Evolutionary conservation across 2,329 filamentous ascomycete species (phyloP).

Genomic region (Fusarium sp.): DNA sequence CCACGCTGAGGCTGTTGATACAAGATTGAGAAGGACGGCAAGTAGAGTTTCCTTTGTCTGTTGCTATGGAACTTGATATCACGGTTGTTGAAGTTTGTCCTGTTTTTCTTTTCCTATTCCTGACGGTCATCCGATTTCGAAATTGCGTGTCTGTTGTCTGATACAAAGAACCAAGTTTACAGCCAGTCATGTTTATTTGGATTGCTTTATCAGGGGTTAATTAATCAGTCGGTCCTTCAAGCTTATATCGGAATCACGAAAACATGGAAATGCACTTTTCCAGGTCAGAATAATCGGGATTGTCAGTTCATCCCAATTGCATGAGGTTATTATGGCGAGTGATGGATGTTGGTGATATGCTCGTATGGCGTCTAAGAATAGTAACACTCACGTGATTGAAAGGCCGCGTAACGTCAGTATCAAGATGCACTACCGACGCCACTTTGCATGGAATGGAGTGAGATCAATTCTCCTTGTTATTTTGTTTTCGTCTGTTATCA

Average conservation of each 20-base stretch:
- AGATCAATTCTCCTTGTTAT: slow-evolving; percentile 1
- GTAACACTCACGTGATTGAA: slow-evolving; percentile 19
- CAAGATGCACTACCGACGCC: slow-evolving; percentile 25
- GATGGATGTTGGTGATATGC: slow-evolving; percentile 5
- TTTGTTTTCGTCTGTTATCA: slow-evolving; percentile 15
- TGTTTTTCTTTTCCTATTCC: not conserved
- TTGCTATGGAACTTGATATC: not conserved
- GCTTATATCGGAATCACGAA: not conserved
- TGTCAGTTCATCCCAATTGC: not conserved
- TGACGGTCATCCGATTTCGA: not conserved
- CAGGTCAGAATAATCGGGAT: not conserved
- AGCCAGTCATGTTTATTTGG: not conserved
- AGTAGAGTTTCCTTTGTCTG: not conserved
- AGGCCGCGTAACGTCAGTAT: slow-evolving; percentile 20
- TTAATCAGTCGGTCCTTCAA: not conserved
- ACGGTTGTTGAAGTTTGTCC: not conserved
- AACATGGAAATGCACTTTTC: not conserved
- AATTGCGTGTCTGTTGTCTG: not conserved
- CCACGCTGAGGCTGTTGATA: not conserved
- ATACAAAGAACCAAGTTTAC: not conserved
- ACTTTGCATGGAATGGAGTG: slow-evolving; percentile 12
- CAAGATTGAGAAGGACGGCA: not conserved
- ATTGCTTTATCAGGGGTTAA: not conserved
- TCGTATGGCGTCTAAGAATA: slow-evolving; percentile 32
- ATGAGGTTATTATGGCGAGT: slow-evolving; percentile 1